These are phyloP conservation scores for Kwoniella sp. DNA, from an alignment of 768 basidiomycete species.

Conservation along the genomic window DNA sequence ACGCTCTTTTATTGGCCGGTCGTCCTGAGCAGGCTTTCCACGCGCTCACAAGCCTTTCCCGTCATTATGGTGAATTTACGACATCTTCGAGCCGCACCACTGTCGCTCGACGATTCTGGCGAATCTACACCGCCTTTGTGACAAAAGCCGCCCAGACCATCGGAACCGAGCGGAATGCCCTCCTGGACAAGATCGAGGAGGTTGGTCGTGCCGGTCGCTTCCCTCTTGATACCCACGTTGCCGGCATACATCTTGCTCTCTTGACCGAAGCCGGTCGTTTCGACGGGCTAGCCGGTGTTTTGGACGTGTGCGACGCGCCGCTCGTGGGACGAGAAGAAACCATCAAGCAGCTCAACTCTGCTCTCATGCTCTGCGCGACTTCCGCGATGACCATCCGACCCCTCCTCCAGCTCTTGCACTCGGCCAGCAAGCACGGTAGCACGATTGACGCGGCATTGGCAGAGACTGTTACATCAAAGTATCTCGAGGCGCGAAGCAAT, in stretches of 20 bases:
- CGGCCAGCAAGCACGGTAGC: constrained; percentile 15
- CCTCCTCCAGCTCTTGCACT: constrained; percentile 5
- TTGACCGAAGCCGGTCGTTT: constrained; percentile 11
- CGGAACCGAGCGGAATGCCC: neutral
- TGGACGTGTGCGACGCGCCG: constrained; percentile 1
- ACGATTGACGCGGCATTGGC: neutral
- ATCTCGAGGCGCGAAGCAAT: constrained; percentile 5
- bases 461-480: constrained; percentile 12
- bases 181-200: constrained; percentile 6
- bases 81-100: constrained; percentile 7
- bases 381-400: constrained; percentile 8
- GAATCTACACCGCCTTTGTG: constrained; percentile 21
- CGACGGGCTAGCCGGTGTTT: constrained; percentile 9
- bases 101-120: constrained; percentile 4
- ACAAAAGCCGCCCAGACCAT: neutral
- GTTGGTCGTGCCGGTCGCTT: neutral
- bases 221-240: constrained; percentile 5
- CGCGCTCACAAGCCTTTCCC: neutral
- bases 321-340: neutral
- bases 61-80: neutral
- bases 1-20: constrained; percentile 12
- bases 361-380: neutral
- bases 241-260: constrained; percentile 13
- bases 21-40: constrained; percentile 5
- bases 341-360: neutral